Percentiles rank a stretch among this genome's conserved stretches.
Conservation (phyloP, 768 basidiomycete genomes). For the Tylopilus plumbeoviolaceoides region DNA sequence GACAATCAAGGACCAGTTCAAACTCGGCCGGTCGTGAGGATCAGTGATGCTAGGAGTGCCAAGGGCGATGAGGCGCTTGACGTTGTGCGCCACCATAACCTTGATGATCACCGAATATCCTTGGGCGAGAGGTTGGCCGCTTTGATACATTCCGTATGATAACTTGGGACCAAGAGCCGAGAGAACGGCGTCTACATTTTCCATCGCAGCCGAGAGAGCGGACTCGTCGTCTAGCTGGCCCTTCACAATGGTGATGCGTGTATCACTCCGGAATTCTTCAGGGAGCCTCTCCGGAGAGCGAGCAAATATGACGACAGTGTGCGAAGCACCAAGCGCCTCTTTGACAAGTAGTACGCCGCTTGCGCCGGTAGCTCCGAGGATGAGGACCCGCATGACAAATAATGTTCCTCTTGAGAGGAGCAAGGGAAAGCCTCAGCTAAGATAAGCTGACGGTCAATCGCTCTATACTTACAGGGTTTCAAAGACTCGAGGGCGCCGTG, state of each 20-base stretch:
- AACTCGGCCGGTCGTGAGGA: slow-evolving; percentile 52
- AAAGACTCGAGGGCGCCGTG: neutral
- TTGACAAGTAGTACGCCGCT: slow-evolving; percentile 54
- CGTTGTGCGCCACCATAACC: slow-evolving; percentile 46
- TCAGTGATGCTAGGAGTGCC: slow-evolving; percentile 66
- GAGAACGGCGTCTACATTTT: slow-evolving; percentile 57
- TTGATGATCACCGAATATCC: slow-evolving; percentile 55
- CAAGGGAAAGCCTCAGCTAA: too few relatives aligned
- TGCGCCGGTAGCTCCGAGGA: slow-evolving; percentile 70
- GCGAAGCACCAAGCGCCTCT: slow-evolving; percentile 43
- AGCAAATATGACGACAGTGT: slow-evolving; percentile 56
- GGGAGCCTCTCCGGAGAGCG: slow-evolving; percentile 64
- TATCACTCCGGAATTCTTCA: slow-evolving; percentile 41
- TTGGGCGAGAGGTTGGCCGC: slow-evolving; percentile 55
- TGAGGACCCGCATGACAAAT: slow-evolving; percentile 46
- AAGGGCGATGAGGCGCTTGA: slow-evolving; percentile 61
- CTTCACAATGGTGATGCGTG: slow-evolving; percentile 46
- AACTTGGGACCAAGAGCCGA: slow-evolving; percentile 58
- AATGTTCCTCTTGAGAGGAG: neutral
- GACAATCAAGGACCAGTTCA: slow-evolving; percentile 38
- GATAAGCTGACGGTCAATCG: neutral
- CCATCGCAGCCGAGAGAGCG: slow-evolving; percentile 47
- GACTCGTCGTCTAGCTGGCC: slow-evolving; percentile 54
- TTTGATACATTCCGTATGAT: slow-evolving; percentile 39
- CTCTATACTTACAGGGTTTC: neutral